phyloP scores from a whole-genome alignment of 441 rosid species.

The Pelargonium citronellum region DNA sequence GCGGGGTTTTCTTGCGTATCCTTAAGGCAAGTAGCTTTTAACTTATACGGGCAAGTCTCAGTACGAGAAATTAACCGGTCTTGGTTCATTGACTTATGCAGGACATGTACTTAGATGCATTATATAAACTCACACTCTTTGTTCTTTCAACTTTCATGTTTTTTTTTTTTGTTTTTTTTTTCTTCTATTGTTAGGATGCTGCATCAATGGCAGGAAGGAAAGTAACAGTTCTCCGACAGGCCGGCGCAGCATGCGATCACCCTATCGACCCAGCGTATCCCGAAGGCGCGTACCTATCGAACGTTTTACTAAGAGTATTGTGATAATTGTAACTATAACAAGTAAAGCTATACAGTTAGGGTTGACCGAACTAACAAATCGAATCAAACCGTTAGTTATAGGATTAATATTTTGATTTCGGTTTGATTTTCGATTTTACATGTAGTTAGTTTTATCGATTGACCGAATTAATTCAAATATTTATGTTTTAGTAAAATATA shows the following conservation, averaged over 20 bases:
- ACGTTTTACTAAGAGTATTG: constrained; percentile 50
- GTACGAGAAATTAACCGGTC: too few relatives aligned
- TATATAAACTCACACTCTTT: too few relatives aligned
- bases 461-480: too few relatives aligned
- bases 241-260: constrained; percentile 79
- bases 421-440: too few relatives aligned
- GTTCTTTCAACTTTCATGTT: background rate
- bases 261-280: constrained; percentile 79
- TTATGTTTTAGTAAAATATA: too few relatives aligned
- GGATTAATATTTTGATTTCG: too few relatives aligned
- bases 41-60: too few relatives aligned
- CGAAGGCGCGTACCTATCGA: constrained; percentile 76
- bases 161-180: background rate
- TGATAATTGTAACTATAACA: constrained; percentile 17
- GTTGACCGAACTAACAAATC: too few relatives aligned
- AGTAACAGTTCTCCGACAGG: constrained; percentile 54
- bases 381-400: too few relatives aligned
- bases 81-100: too few relatives aligned
- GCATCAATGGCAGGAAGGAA: constrained; percentile 60
- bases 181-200: constrained; percentile 40
- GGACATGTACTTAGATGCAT: too few relatives aligned
- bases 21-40: constrained; percentile 46
- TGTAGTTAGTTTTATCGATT: too few relatives aligned
- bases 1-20: constrained; percentile 60
- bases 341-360: background rate